Percentiles rank a stretch among this genome's conserved stretches.
Evolutionary conservation across 1,139 yeast genomes (phyloP).

Genomic region (Lodderomyces metapsilosis): DNA sequence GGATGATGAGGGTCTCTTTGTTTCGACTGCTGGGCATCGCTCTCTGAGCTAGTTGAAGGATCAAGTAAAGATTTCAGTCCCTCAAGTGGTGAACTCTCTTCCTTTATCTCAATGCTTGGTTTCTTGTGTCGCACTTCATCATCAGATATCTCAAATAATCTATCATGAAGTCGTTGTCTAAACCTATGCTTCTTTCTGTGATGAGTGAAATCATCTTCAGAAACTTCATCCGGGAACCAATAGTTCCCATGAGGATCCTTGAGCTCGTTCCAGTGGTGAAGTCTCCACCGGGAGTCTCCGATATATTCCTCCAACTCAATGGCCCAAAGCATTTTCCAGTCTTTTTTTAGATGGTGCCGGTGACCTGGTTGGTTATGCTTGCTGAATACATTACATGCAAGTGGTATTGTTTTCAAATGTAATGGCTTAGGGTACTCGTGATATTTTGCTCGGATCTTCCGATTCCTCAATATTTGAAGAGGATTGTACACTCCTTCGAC

Average conservation of each 20-base stretch:
- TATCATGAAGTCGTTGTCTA: slow-evolving; percentile 28
- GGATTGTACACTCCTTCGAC: slow-evolving; percentile 80
- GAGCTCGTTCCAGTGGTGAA: slow-evolving; percentile 62
- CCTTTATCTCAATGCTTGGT: neutral
- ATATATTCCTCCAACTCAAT: slow-evolving; percentile 62
- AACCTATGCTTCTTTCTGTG: slow-evolving; percentile 8
- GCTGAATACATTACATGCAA: slow-evolving; percentile 59
- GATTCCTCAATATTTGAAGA: slow-evolving; percentile 70
- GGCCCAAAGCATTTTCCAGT: slow-evolving; percentile 58
- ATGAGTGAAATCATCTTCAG: neutral
- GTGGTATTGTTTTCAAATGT: slow-evolving; percentile 37
- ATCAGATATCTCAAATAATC: slow-evolving; percentile 23
- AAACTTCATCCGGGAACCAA: slow-evolving; percentile 49
- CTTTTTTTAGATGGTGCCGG: slow-evolving; percentile 15
- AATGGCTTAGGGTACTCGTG: slow-evolving; percentile 39
- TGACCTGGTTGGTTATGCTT: slow-evolving; percentile 25
- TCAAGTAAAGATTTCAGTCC: neutral
- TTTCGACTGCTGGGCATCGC: neutral
- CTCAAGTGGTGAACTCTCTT: neutral
- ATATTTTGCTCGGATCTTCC: slow-evolving; percentile 52
- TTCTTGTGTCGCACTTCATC: slow-evolving; percentile 13
- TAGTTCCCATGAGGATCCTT: slow-evolving; percentile 51
- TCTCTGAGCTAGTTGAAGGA: neutral
- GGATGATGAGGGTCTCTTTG: neutral
- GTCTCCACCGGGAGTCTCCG: slow-evolving; percentile 66